These are phyloP conservation scores for Exsudoporus floridanus DNA, from an alignment of 1,284 basidiomycete species.

Conservation along the genomic window DNA sequence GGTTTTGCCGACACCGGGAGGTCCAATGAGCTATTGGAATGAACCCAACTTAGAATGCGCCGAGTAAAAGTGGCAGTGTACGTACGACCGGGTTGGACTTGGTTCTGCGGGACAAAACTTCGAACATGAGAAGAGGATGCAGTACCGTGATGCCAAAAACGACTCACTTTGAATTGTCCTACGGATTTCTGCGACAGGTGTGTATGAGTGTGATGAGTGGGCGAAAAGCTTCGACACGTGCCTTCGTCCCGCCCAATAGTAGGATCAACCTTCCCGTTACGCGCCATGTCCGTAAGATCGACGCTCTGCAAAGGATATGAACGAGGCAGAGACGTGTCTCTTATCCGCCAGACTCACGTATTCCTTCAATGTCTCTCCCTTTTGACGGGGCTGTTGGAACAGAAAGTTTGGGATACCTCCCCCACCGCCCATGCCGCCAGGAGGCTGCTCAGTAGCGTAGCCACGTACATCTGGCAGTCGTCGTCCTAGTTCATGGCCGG, in stretches of 20 bases:
- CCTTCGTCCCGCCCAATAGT: slow-evolving; percentile 88
- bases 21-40: slow-evolving; percentile 61
- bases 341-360: slow-evolving; percentile 51
- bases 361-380: slow-evolving; percentile 83
- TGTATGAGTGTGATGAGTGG: not conserved
- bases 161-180: slow-evolving; percentile 83
- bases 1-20: slow-evolving; percentile 88
- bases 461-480: slow-evolving; percentile 5
- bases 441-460: slow-evolving; percentile 36
- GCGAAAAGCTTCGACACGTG: slow-evolving; percentile 23
- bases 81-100: slow-evolving; percentile 86
- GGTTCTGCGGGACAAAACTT: slow-evolving; percentile 76
- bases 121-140: not conserved
- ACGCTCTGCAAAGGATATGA: slow-evolving; percentile 52
- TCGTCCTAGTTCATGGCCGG: not conserved
- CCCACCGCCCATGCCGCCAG: slow-evolving; percentile 36
- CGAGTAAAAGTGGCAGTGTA: slow-evolving; percentile 2
- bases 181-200: slow-evolving; percentile 65
- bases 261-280: slow-evolving; percentile 84
- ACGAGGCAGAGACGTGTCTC: not conserved
- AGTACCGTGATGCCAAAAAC: slow-evolving; percentile 1
- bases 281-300: slow-evolving; percentile 83
- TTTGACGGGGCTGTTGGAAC: slow-evolving; percentile 57
- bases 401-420: slow-evolving; percentile 56
- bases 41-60: not conserved